A percentile compares a stretch with the other conserved stretches of the same genome.
phyloP scores from a whole-genome alignment of 306 rosid genomes.

The Adenanthera pavonina region DNA sequence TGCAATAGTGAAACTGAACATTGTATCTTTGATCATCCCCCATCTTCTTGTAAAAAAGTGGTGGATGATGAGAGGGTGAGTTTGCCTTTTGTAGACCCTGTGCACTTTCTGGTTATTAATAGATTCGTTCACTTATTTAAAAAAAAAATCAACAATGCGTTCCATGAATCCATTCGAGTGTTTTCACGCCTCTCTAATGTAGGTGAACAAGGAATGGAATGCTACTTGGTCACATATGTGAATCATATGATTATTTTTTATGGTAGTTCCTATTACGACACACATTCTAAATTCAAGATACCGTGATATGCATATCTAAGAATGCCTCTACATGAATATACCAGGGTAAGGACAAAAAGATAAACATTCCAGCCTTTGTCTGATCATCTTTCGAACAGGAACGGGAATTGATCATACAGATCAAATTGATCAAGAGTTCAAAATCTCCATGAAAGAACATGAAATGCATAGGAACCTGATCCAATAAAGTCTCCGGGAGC shows the following conservation, averaged over 20 bases:
- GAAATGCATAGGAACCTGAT: conserved; percentile 22
- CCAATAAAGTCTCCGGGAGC: conserved; percentile 5
- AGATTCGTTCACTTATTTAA: neutral
- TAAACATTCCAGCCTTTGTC: neutral
- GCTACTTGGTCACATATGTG: neutral
- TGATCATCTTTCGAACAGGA: conserved; percentile 7
- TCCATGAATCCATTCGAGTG: neutral
- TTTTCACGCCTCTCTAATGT: neutral
- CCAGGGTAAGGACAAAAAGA: neutral
- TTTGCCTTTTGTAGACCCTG: no score
- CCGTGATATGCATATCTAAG: neutral
- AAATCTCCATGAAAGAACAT: neutral
- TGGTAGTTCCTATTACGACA: neutral
- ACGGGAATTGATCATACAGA: neutral
- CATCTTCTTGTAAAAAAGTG: no score
- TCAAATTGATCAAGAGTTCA: conserved; percentile 24
- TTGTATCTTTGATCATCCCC: no score
- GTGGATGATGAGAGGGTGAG: no score
- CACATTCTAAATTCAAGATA: neutral
- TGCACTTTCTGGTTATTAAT: no score
- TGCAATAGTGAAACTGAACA: no score
- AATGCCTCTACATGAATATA: neutral
- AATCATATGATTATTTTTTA: neutral
- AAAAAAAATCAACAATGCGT: neutral
- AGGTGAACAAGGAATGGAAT: neutral